Evolutionary conservation across 2,329 filamentous ascomycete genomes (phyloP), one percentile per base, ranked within the genome.

Genomic region (Colletotrichum theobromicola): DNA sequence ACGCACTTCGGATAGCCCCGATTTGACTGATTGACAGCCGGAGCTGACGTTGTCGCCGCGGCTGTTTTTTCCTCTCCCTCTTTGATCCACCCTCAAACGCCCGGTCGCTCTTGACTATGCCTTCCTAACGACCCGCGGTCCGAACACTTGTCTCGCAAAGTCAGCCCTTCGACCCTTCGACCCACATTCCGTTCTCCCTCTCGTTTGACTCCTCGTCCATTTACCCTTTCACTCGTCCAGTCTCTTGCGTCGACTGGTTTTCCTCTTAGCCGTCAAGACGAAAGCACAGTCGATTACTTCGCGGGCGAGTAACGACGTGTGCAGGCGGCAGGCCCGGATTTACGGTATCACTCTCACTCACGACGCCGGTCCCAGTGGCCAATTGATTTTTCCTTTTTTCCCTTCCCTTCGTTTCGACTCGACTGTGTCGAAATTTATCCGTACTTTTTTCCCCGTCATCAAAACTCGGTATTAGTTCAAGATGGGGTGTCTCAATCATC

Each of bases 401-500:
- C 53, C 24, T 58, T 37, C 35, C 50, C 26, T 32, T 58, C 32
- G 28, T 65, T n/a, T 46, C 65, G 64, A 37, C 37, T 70, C 62
- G 68, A 72, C 58, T 65, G 69, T 24, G 62, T 74, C 71, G 72
- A 74, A 13, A 62, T 75, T 53, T 68, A 64, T 42, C 70, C 26
- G 53, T 76, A 67, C 68, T 63, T 16, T 35, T 73, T 53, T 30
- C 35, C 34, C n/a, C n/a, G 13, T 35, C 46, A 50, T 65, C 66
- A 26, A 32, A 32, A 57, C 21, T 10, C 18, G 9, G 10, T 53
- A 2, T 15, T 53, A 32, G 32, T 24, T 67, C 82, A 90, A 80
- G 64, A 95, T 95, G 94, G 88, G 90, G 78, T 94, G 92, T 81
- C 87, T 90, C 78, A 90, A 91, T 77, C 90, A 92, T 78, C 85